phyloP scores from a whole-genome alignment of 441 rosid species.

The Syzygium malaccense region DNA sequence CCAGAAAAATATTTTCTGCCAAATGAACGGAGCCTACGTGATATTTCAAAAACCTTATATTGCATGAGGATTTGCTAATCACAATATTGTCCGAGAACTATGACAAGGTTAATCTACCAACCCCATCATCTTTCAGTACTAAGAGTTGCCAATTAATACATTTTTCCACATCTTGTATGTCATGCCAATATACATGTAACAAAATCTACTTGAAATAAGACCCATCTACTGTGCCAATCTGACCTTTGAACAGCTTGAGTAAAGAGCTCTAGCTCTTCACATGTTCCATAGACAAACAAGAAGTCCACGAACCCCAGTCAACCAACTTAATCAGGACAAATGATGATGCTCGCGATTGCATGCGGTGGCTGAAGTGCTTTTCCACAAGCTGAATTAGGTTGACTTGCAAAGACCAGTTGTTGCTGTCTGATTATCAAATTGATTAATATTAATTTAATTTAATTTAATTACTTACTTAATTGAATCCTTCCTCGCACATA shows the following conservation, averaged over 20 bases:
- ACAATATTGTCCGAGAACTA: neutral
- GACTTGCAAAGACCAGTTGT: neutral
- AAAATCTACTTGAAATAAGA: neutral
- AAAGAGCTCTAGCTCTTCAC: conserved; percentile 17
- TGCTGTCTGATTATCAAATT: neutral
- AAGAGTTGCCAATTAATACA: neutral
- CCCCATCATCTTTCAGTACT: too few species aligned
- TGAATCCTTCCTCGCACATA: neutral
- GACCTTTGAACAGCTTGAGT: conserved; percentile 21
- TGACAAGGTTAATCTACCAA: neutral
- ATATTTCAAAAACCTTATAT: neutral
- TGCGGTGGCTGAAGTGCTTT: neutral
- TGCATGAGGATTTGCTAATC: neutral
- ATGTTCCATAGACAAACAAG: conserved; percentile 19
- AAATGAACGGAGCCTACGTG: too few species aligned
- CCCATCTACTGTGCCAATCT: neutral
- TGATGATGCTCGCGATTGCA: neutral
- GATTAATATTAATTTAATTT: neutral
- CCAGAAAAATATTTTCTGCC: too few species aligned
- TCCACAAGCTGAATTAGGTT: neutral
- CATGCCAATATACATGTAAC: neutral
- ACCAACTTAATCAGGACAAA: neutral
- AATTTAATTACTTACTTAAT: neutral
- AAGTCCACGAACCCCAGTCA: neutral
- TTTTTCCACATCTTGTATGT: neutral